A percentile compares a stretch with the other conserved stretches of the same genome.
These are phyloP conservation scores for Cladorrhinum sp. DNA, from an alignment of 2,329 filamentous ascomycete species.

Conservation along the genomic window DNA sequence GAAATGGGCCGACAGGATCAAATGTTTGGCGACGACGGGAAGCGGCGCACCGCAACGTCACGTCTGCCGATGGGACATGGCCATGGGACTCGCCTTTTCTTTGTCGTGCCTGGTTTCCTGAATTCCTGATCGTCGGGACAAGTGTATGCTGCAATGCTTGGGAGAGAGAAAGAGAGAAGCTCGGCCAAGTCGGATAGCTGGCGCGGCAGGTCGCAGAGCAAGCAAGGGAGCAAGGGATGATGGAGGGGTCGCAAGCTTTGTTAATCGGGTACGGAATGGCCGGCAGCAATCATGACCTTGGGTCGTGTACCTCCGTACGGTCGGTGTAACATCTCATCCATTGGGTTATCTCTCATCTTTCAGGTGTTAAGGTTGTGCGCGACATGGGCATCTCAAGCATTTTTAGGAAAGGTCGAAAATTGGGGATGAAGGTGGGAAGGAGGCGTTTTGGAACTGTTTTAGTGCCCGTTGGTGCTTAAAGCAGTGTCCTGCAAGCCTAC, in stretches of 20 bases:
- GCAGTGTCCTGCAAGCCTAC: constrained; percentile 14
- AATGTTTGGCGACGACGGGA: constrained; percentile 22
- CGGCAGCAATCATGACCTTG: background rate
- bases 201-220: background rate
- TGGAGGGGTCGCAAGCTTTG: background rate
- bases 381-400: background rate
- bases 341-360: background rate
- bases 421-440: constrained; percentile 19
- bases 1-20: constrained; percentile 20
- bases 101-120: constrained; percentile 24
- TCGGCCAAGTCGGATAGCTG: background rate
- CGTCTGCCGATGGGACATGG: constrained; percentile 27
- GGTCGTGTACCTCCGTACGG: background rate
- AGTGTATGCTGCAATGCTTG: constrained; percentile 26
- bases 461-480: constrained; percentile 33
- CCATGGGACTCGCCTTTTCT: constrained; percentile 18
- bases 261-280: constrained; percentile 2
- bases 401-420: constrained; percentile 20
- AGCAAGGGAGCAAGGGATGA: constrained; percentile 1
- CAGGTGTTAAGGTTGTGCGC: constrained; percentile 5
- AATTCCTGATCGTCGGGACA: constrained; percentile 31
- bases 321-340: background rate
- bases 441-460: constrained; percentile 35
- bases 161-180: constrained; percentile 12
- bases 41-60: constrained; percentile 29